Evolutionary conservation across 768 basidiomycete species (phyloP).

Genomic region (Auriculariales sp.): DNA sequence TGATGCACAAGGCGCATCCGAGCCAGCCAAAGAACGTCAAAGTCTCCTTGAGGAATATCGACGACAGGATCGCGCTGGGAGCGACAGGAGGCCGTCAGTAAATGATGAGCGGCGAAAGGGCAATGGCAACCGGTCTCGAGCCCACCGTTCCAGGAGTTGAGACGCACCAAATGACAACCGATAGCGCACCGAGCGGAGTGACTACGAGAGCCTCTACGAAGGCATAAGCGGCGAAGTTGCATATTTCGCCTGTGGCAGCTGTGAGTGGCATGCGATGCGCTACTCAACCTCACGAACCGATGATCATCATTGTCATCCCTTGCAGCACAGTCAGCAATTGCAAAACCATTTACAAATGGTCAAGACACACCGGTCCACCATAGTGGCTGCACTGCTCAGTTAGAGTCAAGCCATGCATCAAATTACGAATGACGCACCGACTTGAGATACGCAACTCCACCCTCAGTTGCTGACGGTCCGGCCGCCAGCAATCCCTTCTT

Average conservation of each 20-base stretch:
- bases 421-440: conserved; percentile 42
- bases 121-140: background rate
- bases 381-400: conserved; percentile 36
- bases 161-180: conserved; percentile 62
- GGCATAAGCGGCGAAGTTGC: conserved; percentile 46
- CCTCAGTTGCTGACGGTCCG: background rate
- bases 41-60: conserved; percentile 83
- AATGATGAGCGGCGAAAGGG: too few species aligned
- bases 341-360: conserved; percentile 14
- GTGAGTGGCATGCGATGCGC: background rate
- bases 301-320: conserved; percentile 60
- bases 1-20: conserved; percentile 80
- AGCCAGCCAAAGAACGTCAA: conserved; percentile 96
- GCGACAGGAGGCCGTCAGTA: background rate
- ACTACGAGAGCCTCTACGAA: conserved; percentile 90
- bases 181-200: conserved; percentile 92
- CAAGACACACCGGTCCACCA: conserved; percentile 97
- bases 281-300: conserved; percentile 47
- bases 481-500: conserved; percentile 31
- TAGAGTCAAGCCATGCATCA: conserved; percentile 4
- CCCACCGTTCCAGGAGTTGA: too few species aligned
- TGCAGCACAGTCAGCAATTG: background rate
- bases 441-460: conserved; percentile 87
- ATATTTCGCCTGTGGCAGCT: conserved; percentile 5
- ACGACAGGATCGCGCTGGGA: conserved; percentile 67